These are phyloP conservation scores for Rhypophila decipiens DNA, from an alignment of 495 filamentous ascomycete genomes.

Conservation along the genomic window DNA sequence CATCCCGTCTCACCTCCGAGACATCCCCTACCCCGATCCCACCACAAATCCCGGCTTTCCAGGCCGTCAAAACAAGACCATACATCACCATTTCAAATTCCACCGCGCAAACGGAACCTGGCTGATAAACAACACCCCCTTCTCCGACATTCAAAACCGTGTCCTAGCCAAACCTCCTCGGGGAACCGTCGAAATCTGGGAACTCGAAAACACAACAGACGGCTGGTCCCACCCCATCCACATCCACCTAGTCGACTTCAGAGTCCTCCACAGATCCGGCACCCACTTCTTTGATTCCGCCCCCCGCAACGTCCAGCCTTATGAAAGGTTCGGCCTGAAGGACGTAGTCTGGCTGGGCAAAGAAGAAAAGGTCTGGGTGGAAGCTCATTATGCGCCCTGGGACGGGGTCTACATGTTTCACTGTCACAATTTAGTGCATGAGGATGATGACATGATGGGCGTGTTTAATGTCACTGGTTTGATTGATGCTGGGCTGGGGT, in stretches of 20 bases:
- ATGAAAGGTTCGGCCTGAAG: slow-evolving; percentile 45
- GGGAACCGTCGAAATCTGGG: slow-evolving; percentile 46
- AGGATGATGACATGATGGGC: slow-evolving; percentile 57
- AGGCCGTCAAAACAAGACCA: slow-evolving; percentile 8
- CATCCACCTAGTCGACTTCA: slow-evolving; percentile 55
- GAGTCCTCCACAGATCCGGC: slow-evolving; percentile 39
- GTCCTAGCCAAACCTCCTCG: slow-evolving; percentile 42
- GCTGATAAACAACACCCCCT: slow-evolving; percentile 48
- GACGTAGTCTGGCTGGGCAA: slow-evolving; percentile 45
- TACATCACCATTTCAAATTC: slow-evolving; percentile 36
- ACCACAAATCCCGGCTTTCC: slow-evolving; percentile 8
- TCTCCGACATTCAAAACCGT: slow-evolving; percentile 42
- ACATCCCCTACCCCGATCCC: slow-evolving; percentile 24
- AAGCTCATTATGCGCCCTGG: slow-evolving; percentile 47
- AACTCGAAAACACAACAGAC: slow-evolving; percentile 40
- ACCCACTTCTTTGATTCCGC: too few relatives aligned
- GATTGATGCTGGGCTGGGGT: slow-evolving; percentile 39
- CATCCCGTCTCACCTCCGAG: too few relatives aligned
- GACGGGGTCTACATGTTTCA: slow-evolving; percentile 52
- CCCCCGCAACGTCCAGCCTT: slow-evolving; percentile 31
- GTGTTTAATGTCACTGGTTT: slow-evolving; percentile 50
- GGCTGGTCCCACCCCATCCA: slow-evolving; percentile 51
- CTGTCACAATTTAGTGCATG: slow-evolving; percentile 54
- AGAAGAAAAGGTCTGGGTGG: slow-evolving; percentile 42
- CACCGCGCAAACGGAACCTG: slow-evolving; percentile 35